Evolutionary conservation across 2,329 filamentous ascomycete species (phyloP), one percentile per base, ranked within the genome.

Genomic region (Nothopassalora personata): DNA sequence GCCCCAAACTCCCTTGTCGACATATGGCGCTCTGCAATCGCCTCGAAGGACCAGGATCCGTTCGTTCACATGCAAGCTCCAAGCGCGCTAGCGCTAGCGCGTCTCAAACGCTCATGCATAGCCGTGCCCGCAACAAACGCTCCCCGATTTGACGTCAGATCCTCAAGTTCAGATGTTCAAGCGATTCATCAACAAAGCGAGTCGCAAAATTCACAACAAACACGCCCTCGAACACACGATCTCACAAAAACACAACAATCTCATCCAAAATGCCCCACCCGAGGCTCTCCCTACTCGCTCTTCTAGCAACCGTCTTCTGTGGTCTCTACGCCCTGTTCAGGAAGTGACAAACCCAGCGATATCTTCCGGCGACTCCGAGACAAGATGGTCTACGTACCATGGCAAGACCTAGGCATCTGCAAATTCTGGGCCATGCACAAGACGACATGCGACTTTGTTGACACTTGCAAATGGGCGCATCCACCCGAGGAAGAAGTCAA

Each of bases 341-440:
- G 5, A 51, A 30, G 10, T 51, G 34, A 34, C 1, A 1, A 7
- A 48, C 5, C 19, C n/a, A 6, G 19, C 23, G 46, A 8, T 18
- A n/a, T 6, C n/a, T 9, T 48, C 46, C n/a, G n/a, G 28, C 13
- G 36, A 11, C 5, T 2, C 2, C 10, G 27, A 28, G 55, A 23
- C 45, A 56, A 15, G 9, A 68, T 67, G 67, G 61, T 64, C 15
- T 64, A 56, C 58, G 62, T 69, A 13, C 55, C 60, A 30, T 69
- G 67, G 67, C 54, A 60, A 45, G 53, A 59, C 13, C 57, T 61
- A n/a, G 64, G 66, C 47, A 67, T 69, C 49, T 69, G 67, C 64
- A 62, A 60, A 53, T 64, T 56, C 55, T 59, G 63, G 59, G 67
- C 58, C 18, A 53, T 61, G 57, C 39, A 53, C 31, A 46, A 58